Base-by-base conservation (phyloP, 441 rosid genomes). In the Populus hybrid region DNA sequence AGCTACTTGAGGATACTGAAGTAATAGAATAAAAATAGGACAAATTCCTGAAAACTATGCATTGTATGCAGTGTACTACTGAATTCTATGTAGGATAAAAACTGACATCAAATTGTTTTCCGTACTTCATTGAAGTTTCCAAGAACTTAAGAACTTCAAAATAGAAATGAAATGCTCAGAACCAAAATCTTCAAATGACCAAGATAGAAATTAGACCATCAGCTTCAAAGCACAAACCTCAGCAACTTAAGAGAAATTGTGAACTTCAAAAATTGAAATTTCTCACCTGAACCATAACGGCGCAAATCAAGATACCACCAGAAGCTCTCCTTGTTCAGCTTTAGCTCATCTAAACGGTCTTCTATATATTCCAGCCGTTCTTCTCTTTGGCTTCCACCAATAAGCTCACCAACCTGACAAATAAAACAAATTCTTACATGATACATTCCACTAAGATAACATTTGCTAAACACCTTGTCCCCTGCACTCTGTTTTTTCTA, bases 381-480 rank as follows among this genome's bases (percentile, higher is more conserved):
- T 86, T 95, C 99, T 84, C 99, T 94, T 84, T 94, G 99, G 88
- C 99, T 95, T 87, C 99, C 99, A 83, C 98, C 99, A 53, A 94
- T 90, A 79, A 94, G 97, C 85, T 94, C 99, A 75, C 99, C 99
- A 72, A 95, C 76, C 97, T 92, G 84, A 74, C 61, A 72, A 74
- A 30, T 71, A 34, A 34, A 74, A 67, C 69, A 71, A 21, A 53
- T 35, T 70, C 21, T 75, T 67, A 63, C 18, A 61, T 26, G 10
- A 36, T 8, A 59, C 16, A 28, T 67, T 68, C 30, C 53, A 11
- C 26, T 6, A 10, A 20, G 38, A 61, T 26, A 53, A 18, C 16
- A 1, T n/a, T 30, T 18, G 26, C 46, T 46, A 65, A 34, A 26
- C 61, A 30, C 32, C 32, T 30, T 14, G 10, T 64, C 18, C 14